A percentile compares a stretch with the other conserved stretches of the same genome.
phyloP scores from a whole-genome alignment of 345 rosid species.

The Brassica incana region DNA sequence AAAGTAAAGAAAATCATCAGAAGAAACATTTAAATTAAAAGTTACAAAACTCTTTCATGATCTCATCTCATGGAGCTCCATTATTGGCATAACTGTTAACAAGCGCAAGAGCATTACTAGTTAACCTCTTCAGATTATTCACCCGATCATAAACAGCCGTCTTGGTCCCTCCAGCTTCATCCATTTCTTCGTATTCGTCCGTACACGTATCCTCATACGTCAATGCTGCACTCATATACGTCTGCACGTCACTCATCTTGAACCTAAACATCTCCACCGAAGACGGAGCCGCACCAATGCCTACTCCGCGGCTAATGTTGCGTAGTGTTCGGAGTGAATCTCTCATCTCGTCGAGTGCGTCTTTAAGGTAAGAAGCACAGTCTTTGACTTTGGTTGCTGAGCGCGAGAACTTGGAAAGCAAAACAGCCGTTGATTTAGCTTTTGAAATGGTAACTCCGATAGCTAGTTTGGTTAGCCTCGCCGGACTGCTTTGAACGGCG shows the following conservation, averaged over 20 bases:
- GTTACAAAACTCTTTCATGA: background rate
- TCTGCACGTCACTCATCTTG: conserved; percentile 80
- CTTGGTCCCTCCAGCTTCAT: conserved; percentile 46
- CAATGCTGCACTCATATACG: conserved; percentile 92
- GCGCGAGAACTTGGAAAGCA: conserved; percentile 61
- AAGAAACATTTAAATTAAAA: background rate
- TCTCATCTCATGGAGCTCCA: conserved; percentile 31
- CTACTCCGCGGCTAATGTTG: conserved; percentile 37
- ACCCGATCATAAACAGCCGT: conserved; percentile 47
- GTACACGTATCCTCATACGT: conserved; percentile 88
- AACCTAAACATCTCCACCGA: conserved; percentile 56
- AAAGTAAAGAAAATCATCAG: background rate
- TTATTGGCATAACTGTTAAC: conserved; percentile 41
- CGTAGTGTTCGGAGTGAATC: conserved; percentile 82
- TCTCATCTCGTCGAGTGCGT: conserved; percentile 80
- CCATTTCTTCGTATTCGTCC: conserved; percentile 64
- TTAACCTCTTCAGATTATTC: conserved; percentile 55
- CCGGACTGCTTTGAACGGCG: conserved; percentile 53
- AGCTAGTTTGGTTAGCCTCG: conserved; percentile 63
- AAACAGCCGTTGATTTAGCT: conserved; percentile 52
- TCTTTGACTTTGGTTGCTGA: conserved; percentile 63
- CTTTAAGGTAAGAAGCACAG: conserved; percentile 75
- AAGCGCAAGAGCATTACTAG: conserved; percentile 81
- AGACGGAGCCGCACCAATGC: conserved; percentile 7
- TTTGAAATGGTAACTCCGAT: conserved; percentile 53